phyloP scores from a whole-genome alignment of 2,329 filamentous ascomycete species.

The Corinectria fuckeliana region DNA sequence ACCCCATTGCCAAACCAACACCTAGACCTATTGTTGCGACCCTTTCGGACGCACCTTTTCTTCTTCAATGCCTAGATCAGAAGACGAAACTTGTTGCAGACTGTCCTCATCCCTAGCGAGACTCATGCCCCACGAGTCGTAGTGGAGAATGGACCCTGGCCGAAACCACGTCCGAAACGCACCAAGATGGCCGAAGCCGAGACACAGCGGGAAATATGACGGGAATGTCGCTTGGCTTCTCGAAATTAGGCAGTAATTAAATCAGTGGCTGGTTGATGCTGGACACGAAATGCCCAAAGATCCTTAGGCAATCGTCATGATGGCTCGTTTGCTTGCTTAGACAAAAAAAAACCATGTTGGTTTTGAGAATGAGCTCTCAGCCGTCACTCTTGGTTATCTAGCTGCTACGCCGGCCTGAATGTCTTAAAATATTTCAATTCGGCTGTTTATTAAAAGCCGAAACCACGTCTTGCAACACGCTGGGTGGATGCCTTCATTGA shows the following conservation, averaged over 20 bases:
- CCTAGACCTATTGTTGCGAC: not conserved
- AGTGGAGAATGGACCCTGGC: not conserved
- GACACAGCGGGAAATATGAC: constrained; percentile 3
- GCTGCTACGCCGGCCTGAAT: not conserved
- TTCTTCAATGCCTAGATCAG: not conserved
- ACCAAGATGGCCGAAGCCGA: not conserved
- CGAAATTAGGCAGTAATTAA: not conserved
- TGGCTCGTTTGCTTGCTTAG: not conserved
- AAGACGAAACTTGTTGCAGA: constrained; percentile 6
- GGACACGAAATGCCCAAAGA: constrained; percentile 1
- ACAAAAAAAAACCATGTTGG: not conserved
- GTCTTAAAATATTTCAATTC: not conserved
- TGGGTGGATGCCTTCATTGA: not conserved
- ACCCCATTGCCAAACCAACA: not conserved
- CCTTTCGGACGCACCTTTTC: not conserved
- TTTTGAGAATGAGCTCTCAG: not conserved
- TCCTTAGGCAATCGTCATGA: not conserved
- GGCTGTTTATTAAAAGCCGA: not conserved
- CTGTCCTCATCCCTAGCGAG: not conserved
- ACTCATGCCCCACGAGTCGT: constrained; percentile 1
- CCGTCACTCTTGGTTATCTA: not conserved
- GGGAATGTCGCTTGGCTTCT: not conserved
- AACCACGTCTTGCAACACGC: not conserved
- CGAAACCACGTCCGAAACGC: constrained; percentile 9
- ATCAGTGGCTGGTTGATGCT: constrained; percentile 3